Evolutionary conservation across 306 rosid species (phyloP).

Genomic region (Chamaecrista fasciculata): DNA sequence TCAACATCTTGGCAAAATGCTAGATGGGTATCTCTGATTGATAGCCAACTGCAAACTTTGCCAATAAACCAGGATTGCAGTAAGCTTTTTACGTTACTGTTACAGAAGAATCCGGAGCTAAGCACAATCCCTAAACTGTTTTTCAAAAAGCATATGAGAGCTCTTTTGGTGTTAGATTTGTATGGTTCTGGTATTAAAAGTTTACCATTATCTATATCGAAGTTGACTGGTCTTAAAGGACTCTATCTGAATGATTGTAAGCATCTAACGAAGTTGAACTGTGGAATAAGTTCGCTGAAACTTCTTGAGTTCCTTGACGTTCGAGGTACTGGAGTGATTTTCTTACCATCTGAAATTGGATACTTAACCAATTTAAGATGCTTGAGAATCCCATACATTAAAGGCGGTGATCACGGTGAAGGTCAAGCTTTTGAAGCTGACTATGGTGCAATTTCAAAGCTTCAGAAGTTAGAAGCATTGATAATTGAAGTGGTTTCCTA

Average conservation of each 20-base stretch:
- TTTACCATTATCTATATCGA: not conserved
- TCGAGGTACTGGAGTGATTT: not conserved
- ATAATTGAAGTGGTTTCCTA: constrained; percentile 3
- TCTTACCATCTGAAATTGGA: constrained; percentile 4
- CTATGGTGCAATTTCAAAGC: not conserved
- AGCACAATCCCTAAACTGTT: not conserved
- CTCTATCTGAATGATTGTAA: constrained; percentile 22
- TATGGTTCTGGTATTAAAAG: not conserved
- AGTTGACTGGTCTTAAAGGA: not conserved
- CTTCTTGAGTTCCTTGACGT: constrained; percentile 26
- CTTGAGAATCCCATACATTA: constrained; percentile 8
- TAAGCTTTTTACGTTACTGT: constrained; percentile 6
- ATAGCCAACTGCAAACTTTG: not conserved
- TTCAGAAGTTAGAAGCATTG: constrained; percentile 24
- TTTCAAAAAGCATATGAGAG: constrained; percentile 9
- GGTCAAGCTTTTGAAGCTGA: not conserved
- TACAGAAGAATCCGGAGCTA: constrained; percentile 1
- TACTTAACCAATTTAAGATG: constrained; percentile 8
- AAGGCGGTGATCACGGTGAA: not conserved
- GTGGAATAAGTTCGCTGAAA: not conserved
- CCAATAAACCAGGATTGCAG: not conserved
- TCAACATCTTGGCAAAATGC: not conserved
- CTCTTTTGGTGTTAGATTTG: constrained; percentile 1
- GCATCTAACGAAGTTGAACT: not conserved
- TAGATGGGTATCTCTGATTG: constrained; percentile 16